Percentiles rank a stretch among this genome's conserved stretches.
These are phyloP conservation scores for Vitis rotundifolia DNA, from an alignment of 164 flowering plant genomes.

Conservation along the genomic window DNA sequence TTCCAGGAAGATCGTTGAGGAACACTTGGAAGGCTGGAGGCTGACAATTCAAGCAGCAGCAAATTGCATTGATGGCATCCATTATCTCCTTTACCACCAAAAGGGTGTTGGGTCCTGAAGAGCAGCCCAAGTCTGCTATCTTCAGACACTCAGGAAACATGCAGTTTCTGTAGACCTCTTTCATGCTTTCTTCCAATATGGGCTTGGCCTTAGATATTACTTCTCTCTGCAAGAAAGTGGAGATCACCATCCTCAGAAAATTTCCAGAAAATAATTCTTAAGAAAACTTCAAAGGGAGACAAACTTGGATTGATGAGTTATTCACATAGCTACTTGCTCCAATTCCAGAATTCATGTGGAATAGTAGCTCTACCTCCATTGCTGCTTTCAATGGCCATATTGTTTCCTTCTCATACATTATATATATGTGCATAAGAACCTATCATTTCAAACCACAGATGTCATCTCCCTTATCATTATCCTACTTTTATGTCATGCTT, in stretches of 20 bases:
- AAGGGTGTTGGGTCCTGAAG: slow-evolving; percentile 9
- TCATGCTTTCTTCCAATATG: slow-evolving; percentile 2
- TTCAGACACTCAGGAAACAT: background rate
- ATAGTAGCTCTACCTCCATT: slow-evolving; percentile 15
- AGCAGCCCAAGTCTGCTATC: slow-evolving; percentile 24
- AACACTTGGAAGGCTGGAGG: slow-evolving; percentile 9
- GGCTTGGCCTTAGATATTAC: slow-evolving; percentile 6
- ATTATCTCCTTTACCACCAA: background rate
- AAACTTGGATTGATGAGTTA: slow-evolving; percentile 48
- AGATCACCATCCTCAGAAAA: too few relatives aligned
- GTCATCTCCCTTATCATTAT: background rate
- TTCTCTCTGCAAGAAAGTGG: background rate
- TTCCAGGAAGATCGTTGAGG: too few relatives aligned
- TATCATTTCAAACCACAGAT: too few relatives aligned
- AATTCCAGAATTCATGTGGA: slow-evolving; percentile 31
- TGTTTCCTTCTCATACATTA: too few relatives aligned
- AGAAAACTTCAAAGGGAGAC: background rate
- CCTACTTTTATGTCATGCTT: too few relatives aligned
- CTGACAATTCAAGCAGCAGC: background rate
- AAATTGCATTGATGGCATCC: background rate
- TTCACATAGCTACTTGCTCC: slow-evolving; percentile 42
- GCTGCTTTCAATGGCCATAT: too few relatives aligned
- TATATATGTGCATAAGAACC: too few relatives aligned
- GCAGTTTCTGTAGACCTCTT: background rate
- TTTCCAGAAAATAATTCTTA: too few relatives aligned